Evolutionary conservation across 495 filamentous ascomycete genomes (phyloP).

Genomic region (Halenospora varia): DNA sequence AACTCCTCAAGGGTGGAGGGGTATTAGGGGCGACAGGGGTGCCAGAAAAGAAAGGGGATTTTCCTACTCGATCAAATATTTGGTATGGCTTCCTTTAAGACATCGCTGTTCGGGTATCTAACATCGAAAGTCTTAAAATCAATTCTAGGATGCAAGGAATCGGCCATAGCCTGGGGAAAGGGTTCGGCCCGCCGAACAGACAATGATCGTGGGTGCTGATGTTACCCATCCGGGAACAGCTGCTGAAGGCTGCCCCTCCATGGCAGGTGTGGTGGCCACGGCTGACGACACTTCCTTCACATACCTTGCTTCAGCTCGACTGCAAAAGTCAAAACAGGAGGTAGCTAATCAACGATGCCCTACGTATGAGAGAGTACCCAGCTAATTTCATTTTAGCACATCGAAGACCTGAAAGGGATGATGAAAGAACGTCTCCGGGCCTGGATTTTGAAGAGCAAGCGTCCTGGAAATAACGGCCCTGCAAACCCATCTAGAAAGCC

Average conservation of each 20-base stretch:
- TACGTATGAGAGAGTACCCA: background rate
- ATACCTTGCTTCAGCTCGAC: background rate
- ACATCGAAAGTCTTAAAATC: slow-evolving; percentile 60
- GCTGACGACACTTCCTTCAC: background rate
- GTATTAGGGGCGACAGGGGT: too few species aligned
- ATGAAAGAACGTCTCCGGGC: slow-evolving; percentile 33
- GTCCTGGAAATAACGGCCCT: background rate
- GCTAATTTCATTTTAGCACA: slow-evolving; percentile 1
- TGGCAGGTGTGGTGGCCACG: background rate
- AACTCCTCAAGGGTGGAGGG: too few species aligned
- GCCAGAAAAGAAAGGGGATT: too few species aligned
- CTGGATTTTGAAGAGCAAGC: background rate
- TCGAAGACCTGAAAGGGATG: background rate
- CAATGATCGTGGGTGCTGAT: slow-evolving; percentile 55
- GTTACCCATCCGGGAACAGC: slow-evolving; percentile 56
- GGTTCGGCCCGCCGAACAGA: background rate
- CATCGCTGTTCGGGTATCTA: too few species aligned
- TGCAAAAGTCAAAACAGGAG: background rate
- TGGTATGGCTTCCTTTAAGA: too few species aligned
- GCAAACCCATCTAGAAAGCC: too few species aligned
- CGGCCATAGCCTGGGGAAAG: slow-evolving; percentile 57
- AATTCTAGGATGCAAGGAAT: slow-evolving; percentile 78
- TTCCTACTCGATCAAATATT: too few species aligned
- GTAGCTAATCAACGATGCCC: background rate
- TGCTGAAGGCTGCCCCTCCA: background rate